Conservation (phyloP, 495 filamentous ascomycete genomes). For the Glonium stellatum region DNA sequence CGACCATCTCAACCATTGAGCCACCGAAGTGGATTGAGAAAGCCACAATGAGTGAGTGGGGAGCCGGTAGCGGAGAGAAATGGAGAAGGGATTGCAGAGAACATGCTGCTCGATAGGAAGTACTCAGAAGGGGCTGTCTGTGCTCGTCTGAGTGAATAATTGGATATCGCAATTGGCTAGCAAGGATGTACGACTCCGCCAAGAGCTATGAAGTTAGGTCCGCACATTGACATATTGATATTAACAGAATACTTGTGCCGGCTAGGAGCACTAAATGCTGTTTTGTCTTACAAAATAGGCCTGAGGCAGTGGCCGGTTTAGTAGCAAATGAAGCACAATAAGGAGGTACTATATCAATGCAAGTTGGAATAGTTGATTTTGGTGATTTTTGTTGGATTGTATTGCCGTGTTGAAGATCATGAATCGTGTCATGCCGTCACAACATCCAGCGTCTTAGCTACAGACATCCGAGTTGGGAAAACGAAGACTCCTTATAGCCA, state of each 20-base stretch:
- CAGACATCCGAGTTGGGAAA: not conserved
- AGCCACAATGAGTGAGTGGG: not conserved
- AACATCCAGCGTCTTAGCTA: not conserved
- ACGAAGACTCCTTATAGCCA: constrained; percentile 4
- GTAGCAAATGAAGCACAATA: not conserved
- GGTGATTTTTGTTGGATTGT: constrained; percentile 2
- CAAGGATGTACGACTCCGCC: no score
- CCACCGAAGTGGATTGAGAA: constrained; percentile 11
- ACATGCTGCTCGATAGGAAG: not conserved
- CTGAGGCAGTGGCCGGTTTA: no score
- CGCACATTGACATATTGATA: no score
- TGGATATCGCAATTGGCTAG: no score
- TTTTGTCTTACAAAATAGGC: no score
- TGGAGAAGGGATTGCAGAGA: not conserved
- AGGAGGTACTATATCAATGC: not conserved
- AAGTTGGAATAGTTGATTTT: not conserved
- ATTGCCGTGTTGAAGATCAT: not conserved
- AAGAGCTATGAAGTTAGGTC: no score
- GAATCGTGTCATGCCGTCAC: not conserved
- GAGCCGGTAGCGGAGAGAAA: not conserved
- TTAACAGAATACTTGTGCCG: no score
- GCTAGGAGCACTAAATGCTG: no score
- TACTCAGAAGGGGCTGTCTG: not conserved
- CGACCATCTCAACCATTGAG: constrained; percentile 22
- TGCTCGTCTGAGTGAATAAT: not conserved